Conservation (phyloP, 163 green algal species). For the Chlamydomonas reinhardtii region DNA sequence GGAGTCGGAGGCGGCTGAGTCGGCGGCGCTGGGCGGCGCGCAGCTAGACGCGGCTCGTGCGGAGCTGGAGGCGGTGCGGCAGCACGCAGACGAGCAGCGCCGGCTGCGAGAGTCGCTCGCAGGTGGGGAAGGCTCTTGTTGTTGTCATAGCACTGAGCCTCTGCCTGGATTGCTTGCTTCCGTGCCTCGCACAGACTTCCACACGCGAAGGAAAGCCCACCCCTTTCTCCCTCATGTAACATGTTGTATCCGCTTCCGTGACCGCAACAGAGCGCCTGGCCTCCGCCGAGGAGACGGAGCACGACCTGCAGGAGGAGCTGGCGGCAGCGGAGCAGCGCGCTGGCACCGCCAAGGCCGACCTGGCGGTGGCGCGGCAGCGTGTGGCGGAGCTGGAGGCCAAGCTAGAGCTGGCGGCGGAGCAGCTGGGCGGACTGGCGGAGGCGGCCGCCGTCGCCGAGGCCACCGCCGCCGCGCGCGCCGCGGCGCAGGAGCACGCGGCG, state of each 20-base stretch:
- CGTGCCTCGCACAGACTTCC: no score
- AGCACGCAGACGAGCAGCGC: constrained; percentile 42
- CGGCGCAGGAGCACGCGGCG: neutral
- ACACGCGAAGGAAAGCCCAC: no score
- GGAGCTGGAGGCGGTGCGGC: constrained; percentile 22
- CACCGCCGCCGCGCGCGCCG: constrained; percentile 5
- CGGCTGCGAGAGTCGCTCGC: constrained; percentile 6
- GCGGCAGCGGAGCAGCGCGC: neutral
- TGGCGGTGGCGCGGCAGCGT: neutral
- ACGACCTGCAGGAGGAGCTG: neutral
- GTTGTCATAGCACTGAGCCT: no score
- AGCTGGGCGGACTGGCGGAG: constrained; percentile 29
- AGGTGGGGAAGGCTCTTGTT: neutral
- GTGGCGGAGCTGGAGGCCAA: neutral
- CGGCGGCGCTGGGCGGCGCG: neutral
- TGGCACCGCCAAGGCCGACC: neutral
- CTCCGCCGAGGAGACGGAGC: neutral
- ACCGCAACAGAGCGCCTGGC: neutral
- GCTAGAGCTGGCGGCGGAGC: constrained; percentile 2
- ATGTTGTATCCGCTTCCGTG: no score
- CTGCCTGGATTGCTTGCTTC: no score
- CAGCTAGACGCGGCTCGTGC: constrained; percentile 40
- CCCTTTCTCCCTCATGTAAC: no score
- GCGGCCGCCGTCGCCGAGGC: neutral
- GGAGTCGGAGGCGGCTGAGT: neutral